Evolutionary conservation across 2,329 filamentous ascomycete genomes (phyloP), one percentile per base, ranked within the genome.

Genomic region (Aspergillus glaucus): DNA sequence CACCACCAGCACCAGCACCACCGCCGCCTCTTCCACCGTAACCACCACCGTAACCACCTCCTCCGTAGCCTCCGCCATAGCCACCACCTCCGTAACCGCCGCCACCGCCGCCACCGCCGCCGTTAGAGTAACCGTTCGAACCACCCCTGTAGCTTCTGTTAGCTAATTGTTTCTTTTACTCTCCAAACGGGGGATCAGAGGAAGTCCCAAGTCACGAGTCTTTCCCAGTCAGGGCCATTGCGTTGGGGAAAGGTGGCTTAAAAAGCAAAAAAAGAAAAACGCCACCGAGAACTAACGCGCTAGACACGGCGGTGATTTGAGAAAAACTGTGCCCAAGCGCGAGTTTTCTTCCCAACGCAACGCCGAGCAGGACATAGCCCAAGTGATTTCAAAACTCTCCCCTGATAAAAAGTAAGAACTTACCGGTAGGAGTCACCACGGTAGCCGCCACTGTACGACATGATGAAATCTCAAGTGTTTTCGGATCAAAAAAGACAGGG

Each of bases 1-100:
- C 93, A 70, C 92, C 91, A 58, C 89, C 88, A 58, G 80, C 85
- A 56, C 80, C 83, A 22, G 22, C 22, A 49, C 79, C 73, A 50
- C 70, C 70, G 45, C 67, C 68, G 36, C 72, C 68, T 45, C 72
- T 70, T 51, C 69, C 57, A 48, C 60, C 57, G 12, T 61, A 60
- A 32, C 63, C 64, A 32, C 62, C 64, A 47, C 63, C 63, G 30
- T 67, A 59, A 19, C 37, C 37, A 21, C 37, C 37, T 19, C 37
- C 37, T 4, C 37, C 37, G 37, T 40, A 40, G 15, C 37, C 37
- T 19, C 61, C 60, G 32, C 63, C 64, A 40, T 65, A 63, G 32
- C 62, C 64, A 48, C 63, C 62, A 48, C 63, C 62, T 32, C 67
- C 60, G 10, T 30, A 30, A 30, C 26, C 10, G 22, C 62, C 58